A percentile compares a stretch with the other conserved stretches of the same genome.
phyloP scores from a whole-genome alignment of 371 early-diverging fungal genomes.

The Mucor sp. region DNA sequence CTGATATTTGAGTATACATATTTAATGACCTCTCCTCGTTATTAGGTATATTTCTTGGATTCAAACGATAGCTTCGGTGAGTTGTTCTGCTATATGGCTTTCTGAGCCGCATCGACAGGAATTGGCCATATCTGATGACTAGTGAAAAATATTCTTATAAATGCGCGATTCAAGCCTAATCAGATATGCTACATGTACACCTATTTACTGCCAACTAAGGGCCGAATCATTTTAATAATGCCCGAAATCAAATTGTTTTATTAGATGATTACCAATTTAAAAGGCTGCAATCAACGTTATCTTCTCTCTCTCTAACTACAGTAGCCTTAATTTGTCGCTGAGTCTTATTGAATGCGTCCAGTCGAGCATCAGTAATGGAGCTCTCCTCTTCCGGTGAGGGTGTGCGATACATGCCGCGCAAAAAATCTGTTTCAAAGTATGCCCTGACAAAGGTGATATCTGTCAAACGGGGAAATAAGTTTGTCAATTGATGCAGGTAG shows the following conservation, averaged over 20 bases:
- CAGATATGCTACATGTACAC: no score
- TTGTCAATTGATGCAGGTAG: conserved; percentile 5
- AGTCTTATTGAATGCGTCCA: conserved; percentile 1
- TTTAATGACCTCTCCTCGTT: no score
- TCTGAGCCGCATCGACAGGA: no score
- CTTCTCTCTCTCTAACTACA: conserved; percentile 1
- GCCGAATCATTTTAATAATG: no score
- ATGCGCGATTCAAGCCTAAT: no score
- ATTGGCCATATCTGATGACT: no score
- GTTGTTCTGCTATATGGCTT: no score
- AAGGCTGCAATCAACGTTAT: conserved; percentile 1
- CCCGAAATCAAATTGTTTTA: not conserved
- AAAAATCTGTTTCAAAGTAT: conserved; percentile 17
- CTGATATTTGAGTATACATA: no score
- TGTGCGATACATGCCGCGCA: conserved; percentile 6
- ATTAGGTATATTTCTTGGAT: no score
- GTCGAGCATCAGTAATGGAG: conserved; percentile 4
- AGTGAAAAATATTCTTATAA: no score
- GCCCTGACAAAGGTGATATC: conserved; percentile 8
- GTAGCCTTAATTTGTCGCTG: conserved; percentile 3
- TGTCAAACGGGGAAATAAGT: conserved; percentile 6
- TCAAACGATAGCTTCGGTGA: no score
- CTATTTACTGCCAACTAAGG: no score
- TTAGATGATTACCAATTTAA: conserved; percentile 2
- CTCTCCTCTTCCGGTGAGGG: conserved; percentile 2